Conservation (phyloP, 2,329 filamentous ascomycete species). For the Xylaria arbuscula region DNA sequence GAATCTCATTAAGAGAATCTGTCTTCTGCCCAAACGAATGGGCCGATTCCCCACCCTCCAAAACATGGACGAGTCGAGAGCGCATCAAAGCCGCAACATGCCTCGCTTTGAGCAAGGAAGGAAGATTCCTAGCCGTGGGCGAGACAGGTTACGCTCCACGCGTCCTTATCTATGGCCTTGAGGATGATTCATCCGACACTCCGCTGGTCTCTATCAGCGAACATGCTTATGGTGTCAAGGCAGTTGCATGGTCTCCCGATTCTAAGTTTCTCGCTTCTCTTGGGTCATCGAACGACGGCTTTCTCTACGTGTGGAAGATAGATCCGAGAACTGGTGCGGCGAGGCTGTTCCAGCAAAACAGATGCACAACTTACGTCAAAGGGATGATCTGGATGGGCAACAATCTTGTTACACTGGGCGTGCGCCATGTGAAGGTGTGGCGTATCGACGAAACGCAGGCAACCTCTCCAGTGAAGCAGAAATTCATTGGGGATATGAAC, state of each 20-base stretch:
- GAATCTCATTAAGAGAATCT: conserved; percentile 64
- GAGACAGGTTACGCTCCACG: conserved; percentile 95
- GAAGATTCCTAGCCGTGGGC: conserved; percentile 87
- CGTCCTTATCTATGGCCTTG: conserved; percentile 88
- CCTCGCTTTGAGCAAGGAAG: conserved; percentile 87
- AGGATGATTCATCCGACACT: conserved; percentile 81
- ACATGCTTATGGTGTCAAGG: conserved; percentile 88
- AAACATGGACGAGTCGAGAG: conserved; percentile 88
- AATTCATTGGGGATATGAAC: conserved; percentile 61
- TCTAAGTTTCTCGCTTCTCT: conserved; percentile 88
- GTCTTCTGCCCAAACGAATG: conserved; percentile 60
- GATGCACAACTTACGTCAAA: conserved; percentile 87
- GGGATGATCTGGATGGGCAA: conserved; percentile 92
- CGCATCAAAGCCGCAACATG: conserved; percentile 95
- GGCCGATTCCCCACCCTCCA: conserved; percentile 72
- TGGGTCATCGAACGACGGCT: conserved; percentile 90
- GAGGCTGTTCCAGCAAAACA: conserved; percentile 84
- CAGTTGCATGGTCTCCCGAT: conserved; percentile 89
- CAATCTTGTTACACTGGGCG: conserved; percentile 85
- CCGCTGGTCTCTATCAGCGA: conserved; percentile 89
- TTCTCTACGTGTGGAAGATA: conserved; percentile 89
- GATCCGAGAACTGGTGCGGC: conserved; percentile 84
- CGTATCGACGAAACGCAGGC: conserved; percentile 75
- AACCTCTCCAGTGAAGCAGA: conserved; percentile 72
- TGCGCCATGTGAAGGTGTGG: conserved; percentile 95